Evolutionary conservation across 1,139 yeast species (phyloP).

Genomic region (Geotrichum carabidarum): DNA sequence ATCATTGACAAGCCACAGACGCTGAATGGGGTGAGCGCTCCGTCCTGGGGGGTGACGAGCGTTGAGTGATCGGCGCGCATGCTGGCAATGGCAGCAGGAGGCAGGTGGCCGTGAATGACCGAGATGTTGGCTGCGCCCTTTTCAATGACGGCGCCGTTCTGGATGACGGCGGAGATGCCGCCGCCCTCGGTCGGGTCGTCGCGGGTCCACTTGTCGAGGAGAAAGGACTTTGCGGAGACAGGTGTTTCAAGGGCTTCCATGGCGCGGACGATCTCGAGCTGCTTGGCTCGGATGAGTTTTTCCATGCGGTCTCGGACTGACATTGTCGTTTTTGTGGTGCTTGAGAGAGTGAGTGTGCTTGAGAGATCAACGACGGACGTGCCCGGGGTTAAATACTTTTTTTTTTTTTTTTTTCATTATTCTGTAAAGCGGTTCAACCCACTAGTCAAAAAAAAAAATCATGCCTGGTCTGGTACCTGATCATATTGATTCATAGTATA

Average conservation of each 20-base stretch:
- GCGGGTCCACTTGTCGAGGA: conserved; percentile 76
- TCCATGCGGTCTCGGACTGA: conserved; percentile 53
- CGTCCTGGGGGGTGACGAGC: conserved; percentile 48
- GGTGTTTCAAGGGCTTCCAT: conserved; percentile 62
- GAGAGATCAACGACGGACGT: neutral
- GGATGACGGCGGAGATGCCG: conserved; percentile 85
- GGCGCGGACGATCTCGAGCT: conserved; percentile 72
- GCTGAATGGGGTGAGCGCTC: conserved; percentile 61
- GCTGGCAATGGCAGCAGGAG: conserved; percentile 77
- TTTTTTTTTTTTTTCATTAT: too few species aligned
- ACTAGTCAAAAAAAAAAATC: neutral
- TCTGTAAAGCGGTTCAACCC: too few species aligned
- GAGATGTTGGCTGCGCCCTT: conserved; percentile 95
- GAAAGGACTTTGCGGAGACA: conserved; percentile 43
- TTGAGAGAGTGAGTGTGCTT: neutral
- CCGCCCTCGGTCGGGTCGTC: conserved; percentile 77
- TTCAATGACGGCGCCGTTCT: conserved; percentile 83
- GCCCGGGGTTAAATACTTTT: neutral
- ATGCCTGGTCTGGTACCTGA: too few species aligned
- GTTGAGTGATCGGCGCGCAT: conserved; percentile 88
- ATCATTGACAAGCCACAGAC: conserved; percentile 94
- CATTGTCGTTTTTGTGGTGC: neutral
- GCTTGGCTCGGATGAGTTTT: conserved; percentile 71
- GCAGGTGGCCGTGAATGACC: conserved; percentile 81
- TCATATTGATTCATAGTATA: too few species aligned